Conservation (phyloP, 2,329 filamentous ascomycete species). For the Ceratocystis destructans region DNA sequence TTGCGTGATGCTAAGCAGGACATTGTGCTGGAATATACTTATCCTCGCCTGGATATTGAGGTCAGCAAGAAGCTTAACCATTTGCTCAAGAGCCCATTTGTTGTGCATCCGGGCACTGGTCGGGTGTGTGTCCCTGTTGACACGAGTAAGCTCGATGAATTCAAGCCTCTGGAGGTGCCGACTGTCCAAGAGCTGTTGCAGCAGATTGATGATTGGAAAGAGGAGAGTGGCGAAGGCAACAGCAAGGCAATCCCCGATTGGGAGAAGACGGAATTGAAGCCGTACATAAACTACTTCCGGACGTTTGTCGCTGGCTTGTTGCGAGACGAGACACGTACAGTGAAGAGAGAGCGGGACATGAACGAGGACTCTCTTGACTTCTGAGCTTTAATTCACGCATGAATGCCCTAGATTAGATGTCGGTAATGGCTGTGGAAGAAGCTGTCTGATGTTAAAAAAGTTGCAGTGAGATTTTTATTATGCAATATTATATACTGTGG, state of each 20-base stretch:
- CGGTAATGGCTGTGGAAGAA: background rate
- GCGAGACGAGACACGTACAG: constrained; percentile 52
- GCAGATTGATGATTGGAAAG: constrained; percentile 75
- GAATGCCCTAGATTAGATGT: background rate
- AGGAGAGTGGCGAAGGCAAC: constrained; percentile 25
- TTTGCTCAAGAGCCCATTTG: constrained; percentile 92
- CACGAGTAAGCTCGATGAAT: constrained; percentile 55
- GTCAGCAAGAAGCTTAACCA: constrained; percentile 98
- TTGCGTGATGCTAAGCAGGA: constrained; percentile 88
- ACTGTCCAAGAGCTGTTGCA: constrained; percentile 68
- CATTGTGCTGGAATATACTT: constrained; percentile 92
- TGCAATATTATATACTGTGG: background rate
- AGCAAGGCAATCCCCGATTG: constrained; percentile 54
- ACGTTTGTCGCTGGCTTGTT: constrained; percentile 65
- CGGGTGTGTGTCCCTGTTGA: constrained; percentile 94
- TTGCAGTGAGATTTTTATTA: background rate
- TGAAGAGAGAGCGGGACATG: constrained; percentile 44
- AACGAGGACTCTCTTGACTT: constrained; percentile 38
- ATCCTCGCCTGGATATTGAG: constrained; percentile 89
- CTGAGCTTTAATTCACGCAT: constrained; percentile 23
- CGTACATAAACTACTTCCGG: constrained; percentile 82
- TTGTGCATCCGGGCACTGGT: constrained; percentile 88
- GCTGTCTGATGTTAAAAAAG: background rate
- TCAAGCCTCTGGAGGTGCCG: constrained; percentile 79
- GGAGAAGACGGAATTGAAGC: constrained; percentile 92